Conservation (phyloP, 1,284 basidiomycete species). For the Anthracocystis panici-leucophaei region DNA sequence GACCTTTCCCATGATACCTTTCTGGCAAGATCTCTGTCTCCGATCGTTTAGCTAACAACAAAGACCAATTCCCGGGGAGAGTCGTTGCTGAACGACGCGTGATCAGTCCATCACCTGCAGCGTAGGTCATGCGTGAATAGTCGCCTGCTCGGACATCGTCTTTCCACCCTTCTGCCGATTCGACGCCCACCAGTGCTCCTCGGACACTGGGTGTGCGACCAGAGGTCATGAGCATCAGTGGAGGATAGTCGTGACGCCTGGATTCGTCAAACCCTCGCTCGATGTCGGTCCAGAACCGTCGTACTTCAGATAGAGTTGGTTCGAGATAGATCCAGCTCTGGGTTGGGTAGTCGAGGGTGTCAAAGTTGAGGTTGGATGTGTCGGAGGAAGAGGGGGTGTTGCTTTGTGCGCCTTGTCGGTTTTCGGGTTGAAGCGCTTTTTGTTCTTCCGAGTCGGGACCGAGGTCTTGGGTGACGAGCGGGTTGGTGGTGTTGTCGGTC, state of each 20-base stretch:
- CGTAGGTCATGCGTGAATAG: slow-evolving; percentile 55
- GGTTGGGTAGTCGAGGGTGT: slow-evolving; percentile 25
- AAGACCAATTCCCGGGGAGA: slow-evolving; percentile 55
- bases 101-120: slow-evolving; percentile 67
- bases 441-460: slow-evolving; percentile 15
- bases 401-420: slow-evolving; percentile 32
- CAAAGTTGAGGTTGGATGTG: slow-evolving; percentile 5
- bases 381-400: slow-evolving; percentile 4
- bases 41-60: slow-evolving; percentile 28
- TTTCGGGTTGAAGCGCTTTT: slow-evolving; percentile 26
- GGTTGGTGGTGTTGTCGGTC: slow-evolving; percentile 7
- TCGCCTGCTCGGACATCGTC: slow-evolving; percentile 43
- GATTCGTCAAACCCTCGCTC: slow-evolving; percentile 46
- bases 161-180: slow-evolving; percentile 26
- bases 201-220: slow-evolving; percentile 65
- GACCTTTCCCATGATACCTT: slow-evolving; percentile 14
- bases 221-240: slow-evolving; percentile 63
- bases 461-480: slow-evolving; percentile 5
- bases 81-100: slow-evolving; percentile 56
- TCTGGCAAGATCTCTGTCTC: slow-evolving; percentile 32
- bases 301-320: slow-evolving; percentile 50
- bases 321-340: slow-evolving; percentile 44
- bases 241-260: slow-evolving; percentile 59
- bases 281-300: slow-evolving; percentile 60
- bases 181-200: slow-evolving; percentile 60